Evolutionary conservation across 2,329 filamentous ascomycete species (phyloP).

Genomic region (Colletotrichum melonis): DNA sequence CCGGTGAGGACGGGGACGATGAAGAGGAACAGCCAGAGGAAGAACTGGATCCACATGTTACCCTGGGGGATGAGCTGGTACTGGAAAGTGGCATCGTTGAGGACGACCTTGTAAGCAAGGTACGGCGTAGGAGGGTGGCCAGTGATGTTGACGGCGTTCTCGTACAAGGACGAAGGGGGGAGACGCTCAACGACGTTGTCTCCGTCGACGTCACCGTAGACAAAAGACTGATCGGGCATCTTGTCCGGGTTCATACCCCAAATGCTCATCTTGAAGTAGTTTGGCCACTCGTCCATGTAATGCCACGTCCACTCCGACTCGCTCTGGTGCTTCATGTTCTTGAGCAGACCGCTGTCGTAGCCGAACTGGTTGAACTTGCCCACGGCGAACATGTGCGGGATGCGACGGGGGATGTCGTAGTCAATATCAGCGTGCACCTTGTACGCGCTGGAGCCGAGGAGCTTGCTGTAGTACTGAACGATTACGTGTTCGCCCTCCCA

Average conservation of each 20-base stretch:
- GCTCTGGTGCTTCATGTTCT: conserved; percentile 59
- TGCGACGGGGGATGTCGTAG: conserved; percentile 57
- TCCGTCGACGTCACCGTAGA: conserved; percentile 70
- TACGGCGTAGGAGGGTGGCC: conserved; percentile 62
- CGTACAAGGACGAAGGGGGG: conserved; percentile 66
- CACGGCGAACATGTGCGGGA: conserved; percentile 72
- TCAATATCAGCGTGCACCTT: conserved; percentile 68
- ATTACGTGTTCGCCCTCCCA: conserved; percentile 73
- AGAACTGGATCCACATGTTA: conserved; percentile 62
- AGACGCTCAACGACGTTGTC: conserved; percentile 72
- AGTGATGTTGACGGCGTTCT: conserved; percentile 55
- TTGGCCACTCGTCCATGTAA: conserved; percentile 74
- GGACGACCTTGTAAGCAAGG: conserved; percentile 63
- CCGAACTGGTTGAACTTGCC: conserved; percentile 73
- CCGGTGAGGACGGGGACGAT: conserved; percentile 63
- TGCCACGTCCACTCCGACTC: conserved; percentile 67
- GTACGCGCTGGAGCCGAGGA: conserved; percentile 69
- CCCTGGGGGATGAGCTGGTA: conserved; percentile 65
- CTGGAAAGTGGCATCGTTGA: conserved; percentile 65
- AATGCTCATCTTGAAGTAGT: conserved; percentile 70
- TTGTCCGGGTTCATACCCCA: conserved; percentile 76
- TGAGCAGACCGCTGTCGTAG: conserved; percentile 69
- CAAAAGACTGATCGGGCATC: conserved; percentile 65
- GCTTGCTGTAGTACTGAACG: conserved; percentile 72
- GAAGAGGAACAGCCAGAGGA: conserved; percentile 63